phyloP scores from a whole-genome alignment of 2,329 filamentous ascomycete species.

The Colletotrichum plurivorum region DNA sequence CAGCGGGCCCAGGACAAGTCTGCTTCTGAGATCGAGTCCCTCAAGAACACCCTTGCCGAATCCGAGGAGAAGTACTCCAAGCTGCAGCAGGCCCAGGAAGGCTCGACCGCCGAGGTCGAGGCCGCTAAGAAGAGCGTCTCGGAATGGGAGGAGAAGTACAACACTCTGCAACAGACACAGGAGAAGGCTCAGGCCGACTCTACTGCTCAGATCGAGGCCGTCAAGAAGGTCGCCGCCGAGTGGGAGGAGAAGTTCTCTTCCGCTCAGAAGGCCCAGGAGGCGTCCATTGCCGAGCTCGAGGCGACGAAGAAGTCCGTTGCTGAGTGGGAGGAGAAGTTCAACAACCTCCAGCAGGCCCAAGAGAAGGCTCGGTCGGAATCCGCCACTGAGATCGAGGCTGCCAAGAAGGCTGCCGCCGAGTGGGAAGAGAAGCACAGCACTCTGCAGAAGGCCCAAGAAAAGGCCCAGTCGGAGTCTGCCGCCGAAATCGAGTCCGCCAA shows the following conservation, averaged over 20 bases:
- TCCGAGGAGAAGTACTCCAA: slow-evolving; percentile 44
- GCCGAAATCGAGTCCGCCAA: slow-evolving; percentile 41
- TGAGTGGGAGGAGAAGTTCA: slow-evolving; percentile 49
- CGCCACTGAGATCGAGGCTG: slow-evolving; percentile 41
- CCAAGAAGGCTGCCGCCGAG: slow-evolving; percentile 39
- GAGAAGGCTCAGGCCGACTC: slow-evolving; percentile 48
- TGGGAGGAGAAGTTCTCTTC: slow-evolving; percentile 48
- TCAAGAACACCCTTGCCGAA: slow-evolving; percentile 39
- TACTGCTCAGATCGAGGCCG: slow-evolving; percentile 44
- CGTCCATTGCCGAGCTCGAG: slow-evolving; percentile 39
- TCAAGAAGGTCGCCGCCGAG: slow-evolving; percentile 38
- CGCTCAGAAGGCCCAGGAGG: slow-evolving; percentile 42
- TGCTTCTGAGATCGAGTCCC: slow-evolving; percentile 27
- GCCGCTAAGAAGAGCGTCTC: slow-evolving; percentile 36
- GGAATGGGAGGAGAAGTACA: slow-evolving; percentile 46
- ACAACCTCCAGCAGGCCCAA: slow-evolving; percentile 43
- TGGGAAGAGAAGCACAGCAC: slow-evolving; percentile 50
- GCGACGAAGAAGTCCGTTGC: slow-evolving; percentile 37
- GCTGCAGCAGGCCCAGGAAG: slow-evolving; percentile 37
- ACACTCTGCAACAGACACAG: slow-evolving; percentile 42
- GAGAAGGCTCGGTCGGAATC: slow-evolving; percentile 46
- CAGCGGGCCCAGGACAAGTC: slow-evolving; percentile 21
- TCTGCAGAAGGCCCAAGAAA: slow-evolving; percentile 41
- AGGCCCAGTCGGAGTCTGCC: slow-evolving; percentile 48
- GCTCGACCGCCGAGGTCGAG: slow-evolving; percentile 36